Base-by-base conservation (phyloP, 2,329 filamentous ascomycete genomes). In the Tympanopsis confertula region DNA sequence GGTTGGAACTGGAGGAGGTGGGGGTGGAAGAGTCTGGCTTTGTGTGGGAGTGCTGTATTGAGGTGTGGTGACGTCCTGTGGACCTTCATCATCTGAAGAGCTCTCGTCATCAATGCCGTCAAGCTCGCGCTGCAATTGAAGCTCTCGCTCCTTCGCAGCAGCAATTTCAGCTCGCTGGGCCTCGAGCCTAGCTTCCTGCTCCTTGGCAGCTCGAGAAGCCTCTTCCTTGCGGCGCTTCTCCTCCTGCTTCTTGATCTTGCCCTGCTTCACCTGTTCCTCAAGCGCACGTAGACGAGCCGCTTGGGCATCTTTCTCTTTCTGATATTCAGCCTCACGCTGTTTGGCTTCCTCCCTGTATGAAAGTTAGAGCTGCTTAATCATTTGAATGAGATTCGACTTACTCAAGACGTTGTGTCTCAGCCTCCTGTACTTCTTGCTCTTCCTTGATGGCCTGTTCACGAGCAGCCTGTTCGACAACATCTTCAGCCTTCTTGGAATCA, bases 181-280 rank as follows among this genome's bases (percentile, higher is more conserved):
- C 18, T 85, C 85, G 45, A 95, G 67, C 55, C 83, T 82, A 38
- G 78, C 69, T 56, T 96, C 89, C 55, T 93, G 88, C 50, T 94
- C 86, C 58, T 86, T 89, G 5, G 87, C 77, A 47, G 91, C 86
- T 36, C 82, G 83, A 51, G 84, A 69, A 7, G 87, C 87, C 17
- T 86, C 89, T 63, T 94, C 88, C 66, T 87, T 91, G 49, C 75
- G 82, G 44, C 81, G 85, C 68, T 94, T 95, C 63, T 95, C 91
- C 57, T 98, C 91, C 47, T 93, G 84, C 61, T 94, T 96, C 68
- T 86, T 89, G 38, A 96, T 64, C 65, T 96, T 98, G 50, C 88
- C 86, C 54, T 88, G 85, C 44, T 80, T 81, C 38, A 96, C 87
- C 58, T 95, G 87, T 55, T 96, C 87, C 59, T 98, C 88, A 5